Conservation (phyloP, 2,329 filamentous ascomycete species). For the Stemphylium vesicarium region DNA sequence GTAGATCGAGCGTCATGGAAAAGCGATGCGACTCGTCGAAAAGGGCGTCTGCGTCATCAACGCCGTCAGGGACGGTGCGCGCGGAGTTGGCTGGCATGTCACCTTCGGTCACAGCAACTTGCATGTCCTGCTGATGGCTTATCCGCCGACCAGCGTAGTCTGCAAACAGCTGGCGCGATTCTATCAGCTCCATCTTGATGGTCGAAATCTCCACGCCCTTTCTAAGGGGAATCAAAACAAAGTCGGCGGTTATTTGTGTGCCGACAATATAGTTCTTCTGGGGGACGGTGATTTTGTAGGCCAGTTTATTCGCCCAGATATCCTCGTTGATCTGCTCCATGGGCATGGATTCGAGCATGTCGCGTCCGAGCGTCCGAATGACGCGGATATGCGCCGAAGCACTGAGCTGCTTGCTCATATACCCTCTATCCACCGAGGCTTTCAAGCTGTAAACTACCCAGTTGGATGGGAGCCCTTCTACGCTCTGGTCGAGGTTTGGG, state of each 20-base stretch:
- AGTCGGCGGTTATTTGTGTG: conserved; percentile 81
- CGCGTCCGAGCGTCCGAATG: conserved; percentile 56
- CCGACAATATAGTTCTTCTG: conserved; percentile 95
- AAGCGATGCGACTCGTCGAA: conserved; percentile 67
- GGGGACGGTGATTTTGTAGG: conserved; percentile 92
- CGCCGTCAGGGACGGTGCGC: conserved; percentile 34
- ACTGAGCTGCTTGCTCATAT: conserved; percentile 85
- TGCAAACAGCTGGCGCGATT: conserved; percentile 57
- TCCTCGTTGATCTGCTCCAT: conserved; percentile 78
- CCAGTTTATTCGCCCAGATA: conserved; percentile 96
- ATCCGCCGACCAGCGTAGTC: conserved; percentile 50
- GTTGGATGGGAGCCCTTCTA: conserved; percentile 86
- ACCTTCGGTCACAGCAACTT: conserved; percentile 43
- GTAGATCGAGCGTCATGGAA: conserved; percentile 68
- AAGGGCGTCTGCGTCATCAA: conserved; percentile 46
- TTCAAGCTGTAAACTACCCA: conserved; percentile 91
- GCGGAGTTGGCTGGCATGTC: conserved; percentile 46
- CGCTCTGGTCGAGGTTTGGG: conserved; percentile 72
- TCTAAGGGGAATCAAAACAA: conserved; percentile 83
- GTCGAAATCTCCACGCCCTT: conserved; percentile 89
- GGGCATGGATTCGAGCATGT: conserved; percentile 72
- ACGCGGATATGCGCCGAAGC: conserved; percentile 69
- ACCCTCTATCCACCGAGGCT: conserved; percentile 84
- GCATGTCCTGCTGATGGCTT: conserved; percentile 38
- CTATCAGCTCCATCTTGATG: conserved; percentile 79